Percentiles rank a stretch among this genome's conserved stretches.
Evolutionary conservation across 192 early-diverging fungal species (phyloP).

Genomic region (Jimgerdemannia flammicorona): DNA sequence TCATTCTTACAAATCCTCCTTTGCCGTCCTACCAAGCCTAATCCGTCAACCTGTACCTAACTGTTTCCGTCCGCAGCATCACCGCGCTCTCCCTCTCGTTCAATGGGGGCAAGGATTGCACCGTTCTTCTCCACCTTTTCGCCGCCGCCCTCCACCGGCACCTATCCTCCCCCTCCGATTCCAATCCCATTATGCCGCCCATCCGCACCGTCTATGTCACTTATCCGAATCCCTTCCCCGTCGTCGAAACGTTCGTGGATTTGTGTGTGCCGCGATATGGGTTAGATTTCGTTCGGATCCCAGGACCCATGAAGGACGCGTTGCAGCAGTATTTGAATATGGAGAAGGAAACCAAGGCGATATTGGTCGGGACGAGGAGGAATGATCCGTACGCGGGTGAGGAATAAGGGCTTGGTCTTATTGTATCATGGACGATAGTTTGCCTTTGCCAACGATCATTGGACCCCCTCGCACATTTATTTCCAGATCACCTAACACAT

Average conservation of each 20-base stretch:
- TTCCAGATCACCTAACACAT: constrained; percentile 40
- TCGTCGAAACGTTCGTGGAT: constrained; percentile 86
- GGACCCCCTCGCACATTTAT: not conserved
- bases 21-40: not conserved
- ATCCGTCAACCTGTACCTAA: not conserved
- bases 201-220: constrained; percentile 76
- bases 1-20: not conserved
- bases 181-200: constrained; percentile 12
- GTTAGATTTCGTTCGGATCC: constrained; percentile 60
- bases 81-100: constrained; percentile 74
- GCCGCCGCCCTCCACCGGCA: constrained; percentile 47
- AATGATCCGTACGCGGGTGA: constrained; percentile 70
- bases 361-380: constrained; percentile 79
- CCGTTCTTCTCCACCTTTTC: constrained; percentile 81
- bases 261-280: constrained; percentile 65
- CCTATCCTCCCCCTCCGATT: constrained; percentile 7
- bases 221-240: constrained; percentile 71
- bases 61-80: constrained; percentile 38
- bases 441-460: too few relatives aligned
- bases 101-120: constrained; percentile 98
- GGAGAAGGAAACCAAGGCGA: constrained; percentile 55
- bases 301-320: constrained; percentile 74
- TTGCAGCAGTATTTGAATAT: constrained; percentile 65
- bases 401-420: not conserved
- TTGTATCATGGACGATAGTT: not conserved